These are phyloP conservation scores for Colletotrichum nymphaeae DNA, from an alignment of 2,329 filamentous ascomycete genomes.

Conservation along the genomic window DNA sequence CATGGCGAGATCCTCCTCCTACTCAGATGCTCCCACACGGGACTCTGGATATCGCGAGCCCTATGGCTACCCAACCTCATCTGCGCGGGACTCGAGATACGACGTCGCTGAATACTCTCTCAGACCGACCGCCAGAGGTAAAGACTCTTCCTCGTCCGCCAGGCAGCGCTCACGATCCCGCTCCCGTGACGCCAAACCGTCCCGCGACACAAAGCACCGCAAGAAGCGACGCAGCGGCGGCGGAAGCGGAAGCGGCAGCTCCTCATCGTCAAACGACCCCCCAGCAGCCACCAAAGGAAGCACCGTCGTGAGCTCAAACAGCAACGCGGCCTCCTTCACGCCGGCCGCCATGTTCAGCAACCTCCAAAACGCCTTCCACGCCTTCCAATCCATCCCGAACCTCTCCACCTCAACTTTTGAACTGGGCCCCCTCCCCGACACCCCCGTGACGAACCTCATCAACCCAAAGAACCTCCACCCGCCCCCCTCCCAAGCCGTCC, in stretches of 20 bases:
- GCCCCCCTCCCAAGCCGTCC: constrained; percentile 24
- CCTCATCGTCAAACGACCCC: neutral
- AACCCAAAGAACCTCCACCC: constrained; percentile 28
- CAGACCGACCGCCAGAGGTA: constrained; percentile 14
- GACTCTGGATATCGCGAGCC: constrained; percentile 14
- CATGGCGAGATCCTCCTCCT: constrained; percentile 20
- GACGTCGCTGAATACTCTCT: constrained; percentile 23
- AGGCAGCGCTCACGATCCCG: constrained; percentile 24
- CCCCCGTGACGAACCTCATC: constrained; percentile 32
- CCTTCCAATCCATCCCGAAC: constrained; percentile 24
- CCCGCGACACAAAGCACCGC: constrained; percentile 21
- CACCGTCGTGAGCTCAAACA: neutral
- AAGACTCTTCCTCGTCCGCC: constrained; percentile 15
- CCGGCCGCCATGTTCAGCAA: constrained; percentile 21
- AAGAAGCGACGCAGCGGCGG: constrained; percentile 19
- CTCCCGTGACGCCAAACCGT: constrained; percentile 7
- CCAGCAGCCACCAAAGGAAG: neutral
- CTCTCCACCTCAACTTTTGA: constrained; percentile 23
- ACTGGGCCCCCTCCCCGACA: constrained; percentile 25
- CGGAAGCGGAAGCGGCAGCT: neutral
- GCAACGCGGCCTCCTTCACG: neutral
- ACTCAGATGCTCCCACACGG: constrained; percentile 4
- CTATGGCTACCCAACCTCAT: constrained; percentile 13
- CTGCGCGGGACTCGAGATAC: constrained; percentile 22
- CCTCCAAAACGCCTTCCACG: constrained; percentile 24